These are phyloP conservation scores for Fagus crenata DNA, from an alignment of 306 rosid species.

Conservation along the genomic window DNA sequence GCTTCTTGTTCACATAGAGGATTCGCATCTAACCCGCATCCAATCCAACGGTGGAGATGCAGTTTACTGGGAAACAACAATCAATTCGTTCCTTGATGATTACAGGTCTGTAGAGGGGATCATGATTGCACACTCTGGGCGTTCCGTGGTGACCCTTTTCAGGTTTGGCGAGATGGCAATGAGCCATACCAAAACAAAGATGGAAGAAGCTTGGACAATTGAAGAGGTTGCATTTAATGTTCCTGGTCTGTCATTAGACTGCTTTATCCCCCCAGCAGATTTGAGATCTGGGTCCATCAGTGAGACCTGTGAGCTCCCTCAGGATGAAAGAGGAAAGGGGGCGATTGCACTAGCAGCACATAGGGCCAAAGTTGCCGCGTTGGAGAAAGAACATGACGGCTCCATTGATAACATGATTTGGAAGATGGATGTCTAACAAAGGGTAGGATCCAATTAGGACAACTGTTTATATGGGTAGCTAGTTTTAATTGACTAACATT, in stretches of 20 bases:
- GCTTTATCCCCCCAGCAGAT: slow-evolving; percentile 99
- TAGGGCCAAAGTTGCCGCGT: slow-evolving; percentile 76
- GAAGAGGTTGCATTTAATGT: slow-evolving; percentile 97
- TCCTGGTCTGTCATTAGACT: slow-evolving; percentile 83
- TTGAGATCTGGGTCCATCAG: slow-evolving; percentile 64
- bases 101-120: slow-evolving; percentile 95
- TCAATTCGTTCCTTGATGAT: slow-evolving; percentile 90
- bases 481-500: slow-evolving; percentile 63
- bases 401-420: slow-evolving; percentile 57
- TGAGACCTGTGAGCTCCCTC: slow-evolving; percentile 81
- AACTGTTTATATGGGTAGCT: slow-evolving; percentile 85
- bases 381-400: slow-evolving; percentile 68
- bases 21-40: slow-evolving; percentile 92
- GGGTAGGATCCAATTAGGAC: slow-evolving; percentile 48
- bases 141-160: slow-evolving; percentile 90
- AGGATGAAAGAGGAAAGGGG: slow-evolving; percentile 67
- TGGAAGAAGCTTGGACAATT: slow-evolving; percentile 99
- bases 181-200: slow-evolving; percentile 95
- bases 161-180: slow-evolving; percentile 97
- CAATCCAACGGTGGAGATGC: slow-evolving; percentile 88
- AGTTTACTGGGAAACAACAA: slow-evolving; percentile 96
- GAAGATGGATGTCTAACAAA: slow-evolving; percentile 74
- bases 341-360: slow-evolving; percentile 45
- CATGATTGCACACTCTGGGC: slow-evolving; percentile 97
- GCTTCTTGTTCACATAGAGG: slow-evolving; percentile 93